phyloP scores from a whole-genome alignment of 1,284 basidiomycete genomes.

The Boletus mariae region DNA sequence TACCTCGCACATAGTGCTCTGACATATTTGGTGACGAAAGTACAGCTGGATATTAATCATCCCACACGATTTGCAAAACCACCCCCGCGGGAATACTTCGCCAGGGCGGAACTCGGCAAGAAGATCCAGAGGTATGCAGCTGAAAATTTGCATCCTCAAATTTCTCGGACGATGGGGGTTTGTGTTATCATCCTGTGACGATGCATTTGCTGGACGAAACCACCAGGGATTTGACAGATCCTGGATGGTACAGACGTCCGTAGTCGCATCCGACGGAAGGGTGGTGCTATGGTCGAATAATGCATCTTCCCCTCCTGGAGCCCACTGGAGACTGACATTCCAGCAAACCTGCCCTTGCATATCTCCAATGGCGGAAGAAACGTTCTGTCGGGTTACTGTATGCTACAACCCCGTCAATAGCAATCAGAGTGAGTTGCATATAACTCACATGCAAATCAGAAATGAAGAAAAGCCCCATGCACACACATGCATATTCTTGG shows the following conservation, averaged over 20 bases:
- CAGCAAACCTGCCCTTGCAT: conserved; percentile 26
- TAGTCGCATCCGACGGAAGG: not conserved
- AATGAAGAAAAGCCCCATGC: conserved; percentile 32
- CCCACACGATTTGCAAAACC: conserved; percentile 39
- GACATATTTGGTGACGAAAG: conserved; percentile 38
- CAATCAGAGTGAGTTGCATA: not conserved
- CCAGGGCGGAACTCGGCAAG: conserved; percentile 26
- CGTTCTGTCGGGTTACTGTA: not conserved
- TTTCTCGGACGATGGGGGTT: conserved; percentile 17
- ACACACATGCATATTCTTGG: conserved; percentile 27
- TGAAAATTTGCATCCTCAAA: conserved; percentile 26
- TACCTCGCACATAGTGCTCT: conserved; percentile 33
- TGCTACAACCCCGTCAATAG: conserved; percentile 15
- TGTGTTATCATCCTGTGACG: conserved; percentile 1
- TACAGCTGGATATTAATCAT: conserved; percentile 37
- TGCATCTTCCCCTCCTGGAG: conserved; percentile 30
- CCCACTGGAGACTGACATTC: conserved; percentile 29
- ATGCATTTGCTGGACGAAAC: conserved; percentile 3
- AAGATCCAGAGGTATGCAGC: conserved; percentile 36
- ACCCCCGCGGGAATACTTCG: conserved; percentile 34
- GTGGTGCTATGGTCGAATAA: conserved; percentile 5
- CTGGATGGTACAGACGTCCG: not conserved
- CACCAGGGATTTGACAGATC: conserved; percentile 27
- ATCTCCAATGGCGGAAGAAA: not conserved
- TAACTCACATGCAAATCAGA: conserved; percentile 25